Base-by-base conservation (phyloP, 306 rosid species). In the Rosa persica region DNA sequence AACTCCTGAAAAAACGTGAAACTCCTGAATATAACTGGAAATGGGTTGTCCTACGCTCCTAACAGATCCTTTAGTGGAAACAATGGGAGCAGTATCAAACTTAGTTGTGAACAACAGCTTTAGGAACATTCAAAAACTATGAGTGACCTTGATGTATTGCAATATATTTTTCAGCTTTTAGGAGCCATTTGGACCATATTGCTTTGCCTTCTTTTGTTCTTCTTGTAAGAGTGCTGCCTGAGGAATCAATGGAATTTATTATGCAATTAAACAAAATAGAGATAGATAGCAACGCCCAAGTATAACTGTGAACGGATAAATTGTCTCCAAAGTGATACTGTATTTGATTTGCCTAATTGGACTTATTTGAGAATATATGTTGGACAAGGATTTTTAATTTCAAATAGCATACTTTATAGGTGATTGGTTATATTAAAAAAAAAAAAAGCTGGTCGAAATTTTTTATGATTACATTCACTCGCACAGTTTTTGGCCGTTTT, bases 181-280 rank as follows among this genome's bases (percentile, higher is more conserved):
- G 60, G 61, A 71, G 61, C 75, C 60, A 30, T 38, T 51, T 52
- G 76, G 49, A 38, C 25, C 66, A 52, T 52, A n/a, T 36, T 73
- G 47, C 12, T 57, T 73, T 73, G 48, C 46, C 66, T 52, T 10
- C 34, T 73, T 73, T 25, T 3, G 46, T 15, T 27, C 46, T 52
- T 52, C 48, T 20, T 54, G 77, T 38, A 38, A n/a, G 38, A 19
- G 38, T 54, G 49, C 15, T 55, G 51, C 39, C 8, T 55, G 22
- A 39, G 30, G 38, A 70, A 36, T 73, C 36, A 54, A 13, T 38
- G 30, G 61, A 36, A 22, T 36, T 72, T 19, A 51, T 72, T 19
- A 51, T 36, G 34, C n/a, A 5, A 73, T 23, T 13, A 34, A 54
- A 55, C 12, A 20, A 0, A n/a, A 62, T 13, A 72, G 17, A 7